These are phyloP conservation scores for Pythium chondricola DNA, from an alignment of 352 stramenopile genomes.

Conservation along the genomic window DNA sequence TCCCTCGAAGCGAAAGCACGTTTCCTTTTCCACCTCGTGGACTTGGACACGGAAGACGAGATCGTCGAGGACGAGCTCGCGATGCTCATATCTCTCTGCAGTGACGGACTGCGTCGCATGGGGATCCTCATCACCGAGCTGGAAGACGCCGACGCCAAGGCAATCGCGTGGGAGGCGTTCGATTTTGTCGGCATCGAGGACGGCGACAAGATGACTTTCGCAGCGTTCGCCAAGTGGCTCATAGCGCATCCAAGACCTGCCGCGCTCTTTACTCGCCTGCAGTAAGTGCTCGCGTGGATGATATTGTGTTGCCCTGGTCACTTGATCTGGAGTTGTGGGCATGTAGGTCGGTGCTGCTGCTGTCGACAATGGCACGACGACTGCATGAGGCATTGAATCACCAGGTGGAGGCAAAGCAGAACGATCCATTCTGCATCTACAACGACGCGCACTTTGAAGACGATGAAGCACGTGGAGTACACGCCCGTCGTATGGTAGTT, in stretches of 20 bases:
- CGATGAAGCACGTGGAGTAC: not conserved
- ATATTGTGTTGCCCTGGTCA: not conserved
- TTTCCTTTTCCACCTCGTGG: conserved; percentile 62
- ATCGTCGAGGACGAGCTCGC: conserved; percentile 65
- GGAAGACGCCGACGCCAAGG: conserved; percentile 39
- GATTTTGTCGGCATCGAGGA: conserved; percentile 51
- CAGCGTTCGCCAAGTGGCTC: conserved; percentile 57
- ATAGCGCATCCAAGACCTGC: conserved; percentile 55
- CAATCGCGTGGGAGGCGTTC: conserved; percentile 64
- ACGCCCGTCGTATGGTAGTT: conserved; percentile 29
- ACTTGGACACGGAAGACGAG: conserved; percentile 72
- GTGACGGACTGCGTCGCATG: conserved; percentile 34
- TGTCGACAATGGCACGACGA: conserved; percentile 24
- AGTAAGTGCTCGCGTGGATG: conserved; percentile 13
- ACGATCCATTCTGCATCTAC: conserved; percentile 24
- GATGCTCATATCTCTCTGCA: conserved; percentile 50
- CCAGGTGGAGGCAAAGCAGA: not conserved
- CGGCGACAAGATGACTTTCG: conserved; percentile 64
- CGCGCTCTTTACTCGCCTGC: conserved; percentile 44
- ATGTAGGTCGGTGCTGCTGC: conserved; percentile 38
- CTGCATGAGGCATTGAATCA: conserved; percentile 28
- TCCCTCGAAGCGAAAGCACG: conserved; percentile 40
- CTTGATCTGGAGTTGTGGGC: not conserved
- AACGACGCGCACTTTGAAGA: conserved; percentile 27
- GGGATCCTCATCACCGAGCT: conserved; percentile 20